A percentile compares a stretch with the other conserved stretches of the same genome.
phyloP scores from a whole-genome alignment of 768 basidiomycete species.

The Zangia roseola region DNA sequence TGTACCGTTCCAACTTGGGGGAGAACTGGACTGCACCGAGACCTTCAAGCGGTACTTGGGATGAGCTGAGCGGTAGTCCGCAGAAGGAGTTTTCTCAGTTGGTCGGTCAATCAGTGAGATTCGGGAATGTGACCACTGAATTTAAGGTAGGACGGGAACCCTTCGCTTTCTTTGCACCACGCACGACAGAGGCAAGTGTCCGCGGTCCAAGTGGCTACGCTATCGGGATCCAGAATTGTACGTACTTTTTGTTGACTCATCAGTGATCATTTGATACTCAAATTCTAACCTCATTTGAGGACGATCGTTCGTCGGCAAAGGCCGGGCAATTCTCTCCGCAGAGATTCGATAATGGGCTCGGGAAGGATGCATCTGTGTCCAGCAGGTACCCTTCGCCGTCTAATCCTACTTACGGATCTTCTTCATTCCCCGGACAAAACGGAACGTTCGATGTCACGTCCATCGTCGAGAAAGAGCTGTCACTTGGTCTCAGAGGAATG shows the following conservation, averaged over 20 bases:
- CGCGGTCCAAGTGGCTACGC: slow-evolving; percentile 35
- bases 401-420: slow-evolving; percentile 34
- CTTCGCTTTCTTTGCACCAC: slow-evolving; percentile 44
- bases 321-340: slow-evolving; percentile 53
- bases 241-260: slow-evolving; percentile 12
- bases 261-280: slow-evolving; percentile 18
- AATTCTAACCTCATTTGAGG: slow-evolving; percentile 32
- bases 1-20: slow-evolving; percentile 44
- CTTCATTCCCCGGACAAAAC: slow-evolving; percentile 31
- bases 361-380: slow-evolving; percentile 38
- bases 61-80: slow-evolving; percentile 49
- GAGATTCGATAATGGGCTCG: slow-evolving; percentile 47
- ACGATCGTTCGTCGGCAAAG: slow-evolving; percentile 48
- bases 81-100: slow-evolving; percentile 49
- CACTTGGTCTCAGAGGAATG: slow-evolving; percentile 60
- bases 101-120: slow-evolving; percentile 35
- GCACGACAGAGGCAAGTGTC: slow-evolving; percentile 47
- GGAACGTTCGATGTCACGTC: slow-evolving; percentile 39
- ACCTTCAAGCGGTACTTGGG: slow-evolving; percentile 58
- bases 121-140: slow-evolving; percentile 10
- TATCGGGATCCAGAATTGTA: slow-evolving; percentile 44
- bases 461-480: slow-evolving; percentile 51
- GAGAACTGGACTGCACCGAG: slow-evolving; percentile 56
- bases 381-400: slow-evolving; percentile 50
- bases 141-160: slow-evolving; percentile 38